Evolutionary conservation across 2,329 filamentous ascomycete genomes (phyloP), one percentile per base, ranked within the genome.

Genomic region (Alternaria dauci): DNA sequence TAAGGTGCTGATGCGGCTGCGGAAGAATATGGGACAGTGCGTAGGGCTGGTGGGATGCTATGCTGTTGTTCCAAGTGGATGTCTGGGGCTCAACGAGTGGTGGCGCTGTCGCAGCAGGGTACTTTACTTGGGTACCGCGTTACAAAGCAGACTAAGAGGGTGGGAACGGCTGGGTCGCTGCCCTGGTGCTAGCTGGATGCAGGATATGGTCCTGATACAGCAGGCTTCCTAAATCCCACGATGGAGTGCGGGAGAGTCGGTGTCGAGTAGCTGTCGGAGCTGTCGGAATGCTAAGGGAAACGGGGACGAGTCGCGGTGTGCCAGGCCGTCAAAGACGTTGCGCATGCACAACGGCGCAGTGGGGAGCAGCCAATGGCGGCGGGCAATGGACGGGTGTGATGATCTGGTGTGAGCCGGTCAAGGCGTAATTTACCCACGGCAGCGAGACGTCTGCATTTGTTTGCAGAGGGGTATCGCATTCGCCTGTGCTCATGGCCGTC

Each of bases 1-100:
- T 67, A 72, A 69, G 66, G 69, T 72, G 70, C 67, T 72, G 70
- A 72, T 71, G 70, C 65, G 66, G 68, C 68, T 55, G 64, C 68
- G 67, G 70, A 60, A 66, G 64, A 65, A 65, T 61, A 63, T 70
- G 66, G 63, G 62, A 65, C 61, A 61, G 61, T 72, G 70, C 69
- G 65, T 72, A 72, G 68, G 70, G 70, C 70, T 68, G 61, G 55
- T 57, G 62, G 41, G 43, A 25, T 70, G 59, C 68, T 66, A 70
- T 53, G 66, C 59, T 68, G 59, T 61, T 65, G 20, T 23, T 63
- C 60, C 62, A 55, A 55, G 47, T 48, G 12, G 32, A 14, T 5
- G 32, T 36, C 32, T 36, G 32, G 32, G 32, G 62, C 63, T 65
- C 66, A 57, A 48, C 42, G 54, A 59, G 69, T 61, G 65, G 68